Evolutionary conservation across 192 early-diverging fungal genomes (phyloP), one percentile per base, ranked within the genome.

Genomic region (Coemansia sp.): DNA sequence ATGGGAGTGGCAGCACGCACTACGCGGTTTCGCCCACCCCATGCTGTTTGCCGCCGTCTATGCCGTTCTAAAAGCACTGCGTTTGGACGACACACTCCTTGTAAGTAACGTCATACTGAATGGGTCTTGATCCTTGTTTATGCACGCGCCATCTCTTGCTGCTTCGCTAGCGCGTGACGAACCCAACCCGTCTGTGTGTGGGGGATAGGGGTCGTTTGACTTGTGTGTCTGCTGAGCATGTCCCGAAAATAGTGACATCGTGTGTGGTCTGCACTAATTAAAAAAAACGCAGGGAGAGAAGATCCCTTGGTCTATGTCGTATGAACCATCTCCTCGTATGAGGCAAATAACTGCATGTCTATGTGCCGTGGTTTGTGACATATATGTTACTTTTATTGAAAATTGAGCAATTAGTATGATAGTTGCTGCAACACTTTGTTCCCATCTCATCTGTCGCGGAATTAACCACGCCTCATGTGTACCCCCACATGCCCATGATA

Each of bases 1-100:
- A 6, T 98, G 96, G 95, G 95, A 97, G 75, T 99, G 97, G 97
- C 72, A 81, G 58, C 84, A 93, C 38, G 74, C 76, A 28, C 89
- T 99, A 26, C 88, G 97, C 52, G 90, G 94, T 17, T 90, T 87
- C 55, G 86, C 89, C 14, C 93, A 98, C 80, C 97, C 97, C 9
- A 72, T 90, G 66, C 63, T 95, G 28, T 95, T 98, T 88, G 91
- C 91, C n/a, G 72, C 62, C 1, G 69, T 91, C 10, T 99, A 94
- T 76, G 84, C 87, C 46, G n/a, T 72, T 5, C 61, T 98, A 10
- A 65, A 75, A 19, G 4, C 86, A 13, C 72, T 93, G 1, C 80
- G 86, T 9, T 79, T 94, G 17, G 93, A 93, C 49, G 76, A 88
- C 33, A 84, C 89, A 3, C 63, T 40, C 1, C 66, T 86, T 73